Conservation (phyloP, 768 basidiomycete genomes). For the Termitomyces heimii region DNA sequence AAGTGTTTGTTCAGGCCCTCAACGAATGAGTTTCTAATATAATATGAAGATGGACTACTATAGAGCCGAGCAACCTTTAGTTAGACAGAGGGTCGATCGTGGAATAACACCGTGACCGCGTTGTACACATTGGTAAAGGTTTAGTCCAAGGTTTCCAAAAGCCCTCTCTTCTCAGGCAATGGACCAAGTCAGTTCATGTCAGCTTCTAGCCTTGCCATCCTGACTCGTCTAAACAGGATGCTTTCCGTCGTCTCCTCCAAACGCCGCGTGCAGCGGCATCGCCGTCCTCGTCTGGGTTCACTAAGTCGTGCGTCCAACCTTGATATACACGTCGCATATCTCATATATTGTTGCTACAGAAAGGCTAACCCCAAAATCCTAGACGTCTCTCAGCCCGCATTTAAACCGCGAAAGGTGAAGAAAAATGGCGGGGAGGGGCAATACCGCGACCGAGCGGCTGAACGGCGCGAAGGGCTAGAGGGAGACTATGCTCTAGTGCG, state of each 20-base stretch:
- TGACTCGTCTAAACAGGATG: conserved; percentile 34
- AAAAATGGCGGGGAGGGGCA: conserved; percentile 36
- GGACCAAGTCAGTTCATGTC: conserved; percentile 26
- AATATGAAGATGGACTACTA: background rate
- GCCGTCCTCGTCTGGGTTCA: conserved; percentile 16
- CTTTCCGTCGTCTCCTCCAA: conserved; percentile 49
- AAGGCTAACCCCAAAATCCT: conserved; percentile 35
- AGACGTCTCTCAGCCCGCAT: conserved; percentile 52
- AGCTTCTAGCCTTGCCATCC: background rate
- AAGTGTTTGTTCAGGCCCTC: background rate
- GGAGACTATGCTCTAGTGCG: conserved; percentile 73
- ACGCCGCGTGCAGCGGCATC: conserved; percentile 22
- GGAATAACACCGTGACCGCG: background rate
- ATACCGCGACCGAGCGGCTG: conserved; percentile 75
- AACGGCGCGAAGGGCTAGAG: conserved; percentile 58
- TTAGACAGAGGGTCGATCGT: background rate
- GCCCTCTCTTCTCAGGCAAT: conserved; percentile 11
- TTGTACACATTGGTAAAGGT: background rate
- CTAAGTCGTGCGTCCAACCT: conserved; percentile 24
- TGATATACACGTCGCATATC: background rate
- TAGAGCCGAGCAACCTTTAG: background rate
- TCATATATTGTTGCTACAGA: conserved; percentile 10
- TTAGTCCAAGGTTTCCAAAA: background rate
- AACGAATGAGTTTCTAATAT: background rate
- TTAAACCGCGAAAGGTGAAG: conserved; percentile 81